Percentiles rank a stretch among this genome's conserved stretches.
These are phyloP conservation scores for Cucumis sativus DNA, from an alignment of 306 rosid genomes.

Conservation along the genomic window Cucumber_9930_V3 NC_026656.2:12719001-12719500, in stretches of 20 bases:
- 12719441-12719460: not conserved
- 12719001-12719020: not conserved
- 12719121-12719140: not conserved
- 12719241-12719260: not conserved
- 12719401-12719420: not conserved
- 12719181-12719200: not conserved
- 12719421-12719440: not conserved
- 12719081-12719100: not conserved
- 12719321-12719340: no score
- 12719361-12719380: no score
- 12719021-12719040: not conserved
- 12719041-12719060: not conserved
- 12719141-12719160: not conserved
- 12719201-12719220: not conserved
- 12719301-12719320: not conserved
- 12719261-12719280: not conserved
- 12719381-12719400: not conserved
- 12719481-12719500: not conserved
- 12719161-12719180: not conserved
- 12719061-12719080: not conserved
- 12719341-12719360: no score
- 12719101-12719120: not conserved
- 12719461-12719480: not conserved
- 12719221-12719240: not conserved
- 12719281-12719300: not conserved